Evolutionary conservation across 768 basidiomycete genomes (phyloP).

Genomic region (Podaxis sp.): DNA sequence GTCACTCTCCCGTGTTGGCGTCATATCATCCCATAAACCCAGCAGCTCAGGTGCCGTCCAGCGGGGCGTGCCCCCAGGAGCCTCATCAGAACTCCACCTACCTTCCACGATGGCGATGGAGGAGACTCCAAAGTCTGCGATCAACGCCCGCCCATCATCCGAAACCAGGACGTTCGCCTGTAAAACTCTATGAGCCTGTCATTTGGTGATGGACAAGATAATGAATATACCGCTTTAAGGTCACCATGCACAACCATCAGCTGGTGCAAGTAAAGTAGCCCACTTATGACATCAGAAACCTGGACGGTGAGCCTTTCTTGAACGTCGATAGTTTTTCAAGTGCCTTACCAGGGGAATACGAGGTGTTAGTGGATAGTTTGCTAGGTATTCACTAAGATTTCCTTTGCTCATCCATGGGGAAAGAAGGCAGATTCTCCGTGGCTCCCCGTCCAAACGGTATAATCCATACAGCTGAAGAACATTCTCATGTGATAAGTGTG

Average conservation of each 20-base stretch:
- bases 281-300: background rate
- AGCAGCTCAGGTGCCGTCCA: constrained; percentile 2
- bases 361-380: background rate
- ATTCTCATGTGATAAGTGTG: background rate
- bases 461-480: background rate
- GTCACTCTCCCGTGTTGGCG: background rate
- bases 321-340: too few species aligned
- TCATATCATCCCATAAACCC: background rate
- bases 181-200: too few species aligned
- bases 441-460: background rate
- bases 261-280: background rate
- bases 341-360: background rate
- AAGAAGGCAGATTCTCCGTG: background rate
- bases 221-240: background rate
- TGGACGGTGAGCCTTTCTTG: background rate
- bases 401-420: background rate
- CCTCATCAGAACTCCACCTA: background rate
- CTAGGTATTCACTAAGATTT: background rate
- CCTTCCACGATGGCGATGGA: background rate
- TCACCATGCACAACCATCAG: background rate
- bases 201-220: background rate
- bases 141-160: background rate
- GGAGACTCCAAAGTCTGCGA: background rate
- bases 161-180: background rate
- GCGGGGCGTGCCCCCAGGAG: background rate